Evolutionary conservation across 345 rosid genomes (phyloP).

Genomic region (Salix dunnii): DNA sequence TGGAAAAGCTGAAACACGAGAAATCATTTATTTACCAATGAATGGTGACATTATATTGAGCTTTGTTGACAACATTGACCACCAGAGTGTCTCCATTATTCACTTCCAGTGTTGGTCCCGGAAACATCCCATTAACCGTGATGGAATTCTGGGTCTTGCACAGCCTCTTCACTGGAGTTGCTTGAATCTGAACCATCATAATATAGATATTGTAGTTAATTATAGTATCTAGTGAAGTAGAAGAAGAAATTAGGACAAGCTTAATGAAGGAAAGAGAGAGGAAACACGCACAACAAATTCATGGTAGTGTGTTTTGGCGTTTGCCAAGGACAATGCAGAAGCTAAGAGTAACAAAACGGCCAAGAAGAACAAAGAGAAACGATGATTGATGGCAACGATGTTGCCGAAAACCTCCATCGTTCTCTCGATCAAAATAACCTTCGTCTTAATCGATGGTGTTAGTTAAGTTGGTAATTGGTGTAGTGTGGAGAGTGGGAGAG

Average conservation of each 20-base stretch:
- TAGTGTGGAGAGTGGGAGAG: not conserved
- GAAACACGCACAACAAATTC: constrained; percentile 64
- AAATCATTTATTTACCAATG: constrained; percentile 55
- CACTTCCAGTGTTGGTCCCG: constrained; percentile 86
- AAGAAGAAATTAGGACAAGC: not conserved
- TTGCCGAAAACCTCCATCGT: constrained; percentile 1
- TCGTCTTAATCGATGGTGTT: no score
- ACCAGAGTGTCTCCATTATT: constrained; percentile 72
- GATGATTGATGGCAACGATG: not conserved
- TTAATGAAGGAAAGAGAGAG: not conserved
- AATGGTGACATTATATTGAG: constrained; percentile 70
- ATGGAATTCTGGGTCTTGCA: constrained; percentile 71
- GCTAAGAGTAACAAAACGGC: constrained; percentile 36
- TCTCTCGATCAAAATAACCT: not conserved
- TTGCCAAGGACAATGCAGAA: constrained; percentile 31
- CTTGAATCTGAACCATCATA: constrained; percentile 51
- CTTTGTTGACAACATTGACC: constrained; percentile 61
- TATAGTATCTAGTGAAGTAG: not conserved
- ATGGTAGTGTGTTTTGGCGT: constrained; percentile 50
- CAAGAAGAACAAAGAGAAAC: constrained; percentile 9
- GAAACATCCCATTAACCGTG: constrained; percentile 90
- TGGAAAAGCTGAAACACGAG: not conserved
- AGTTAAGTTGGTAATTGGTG: not conserved
- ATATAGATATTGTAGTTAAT: not conserved
- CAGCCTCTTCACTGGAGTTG: constrained; percentile 89